Percentiles rank a stretch among this genome's conserved stretches.
Evolutionary conservation across 768 basidiomycete genomes (phyloP).

Genomic region (Psilocybe subaeruginosa): DNA sequence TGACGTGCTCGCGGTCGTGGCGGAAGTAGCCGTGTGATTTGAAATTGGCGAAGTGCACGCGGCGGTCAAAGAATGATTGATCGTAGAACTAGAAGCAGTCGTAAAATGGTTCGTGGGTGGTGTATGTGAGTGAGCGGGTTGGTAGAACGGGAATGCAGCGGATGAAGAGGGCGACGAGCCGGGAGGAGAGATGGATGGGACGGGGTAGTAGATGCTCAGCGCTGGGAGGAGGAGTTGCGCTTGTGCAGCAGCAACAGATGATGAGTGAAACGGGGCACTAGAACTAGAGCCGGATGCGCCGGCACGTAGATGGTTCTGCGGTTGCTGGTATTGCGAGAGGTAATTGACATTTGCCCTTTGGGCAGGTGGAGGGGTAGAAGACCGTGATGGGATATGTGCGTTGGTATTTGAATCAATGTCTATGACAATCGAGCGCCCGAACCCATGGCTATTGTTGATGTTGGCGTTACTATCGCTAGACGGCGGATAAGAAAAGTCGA

Average conservation of each 20-base stretch:
- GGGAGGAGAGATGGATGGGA: slow-evolving; percentile 19
- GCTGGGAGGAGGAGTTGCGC: slow-evolving; percentile 29
- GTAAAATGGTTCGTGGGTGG: slow-evolving; percentile 11
- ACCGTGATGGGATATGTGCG: background rate
- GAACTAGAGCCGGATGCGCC: background rate
- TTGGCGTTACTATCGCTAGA: background rate
- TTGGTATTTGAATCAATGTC: background rate
- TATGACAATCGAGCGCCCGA: background rate
- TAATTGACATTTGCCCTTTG: slow-evolving; percentile 8
- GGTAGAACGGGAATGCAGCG: slow-evolving; percentile 17
- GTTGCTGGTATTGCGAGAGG: slow-evolving; percentile 1
- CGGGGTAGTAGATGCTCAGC: slow-evolving; percentile 31
- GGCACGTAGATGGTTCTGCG: background rate
- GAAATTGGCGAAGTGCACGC: background rate
- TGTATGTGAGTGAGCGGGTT: slow-evolving; percentile 2
- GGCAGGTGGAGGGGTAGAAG: slow-evolving; percentile 14
- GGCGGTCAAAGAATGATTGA: background rate
- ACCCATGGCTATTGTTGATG: background rate
- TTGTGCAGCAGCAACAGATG: background rate
- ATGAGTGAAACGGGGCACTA: background rate
- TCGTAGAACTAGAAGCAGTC: background rate
- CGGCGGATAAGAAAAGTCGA: background rate
- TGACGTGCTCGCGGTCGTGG: background rate
- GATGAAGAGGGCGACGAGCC: slow-evolving; percentile 16
- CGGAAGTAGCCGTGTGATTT: background rate